These are phyloP conservation scores for Komagataella ulmi DNA, from an alignment of 805 yeast species.

Conservation along the genomic window DNA sequence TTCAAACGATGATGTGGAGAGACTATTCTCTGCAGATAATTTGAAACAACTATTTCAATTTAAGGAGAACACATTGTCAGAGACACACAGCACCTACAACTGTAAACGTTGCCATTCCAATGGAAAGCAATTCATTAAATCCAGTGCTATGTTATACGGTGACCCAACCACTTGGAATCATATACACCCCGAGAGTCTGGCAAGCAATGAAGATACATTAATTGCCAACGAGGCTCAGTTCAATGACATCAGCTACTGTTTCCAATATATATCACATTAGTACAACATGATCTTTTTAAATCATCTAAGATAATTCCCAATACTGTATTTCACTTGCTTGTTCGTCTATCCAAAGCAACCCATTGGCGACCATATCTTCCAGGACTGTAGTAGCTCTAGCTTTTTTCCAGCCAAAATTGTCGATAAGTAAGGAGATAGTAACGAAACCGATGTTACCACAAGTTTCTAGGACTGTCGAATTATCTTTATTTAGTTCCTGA, in stretches of 20 bases:
- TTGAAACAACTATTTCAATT: conserved; percentile 65
- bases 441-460: conserved; percentile 73
- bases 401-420: conserved; percentile 65
- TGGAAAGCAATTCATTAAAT: conserved; percentile 46
- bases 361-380: conserved; percentile 69
- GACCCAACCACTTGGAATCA: conserved; percentile 98
- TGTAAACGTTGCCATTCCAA: conserved; percentile 61
- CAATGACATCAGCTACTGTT: conserved; percentile 70
- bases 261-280: conserved; percentile 83
- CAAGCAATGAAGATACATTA: conserved; percentile 60
- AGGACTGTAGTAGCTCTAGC: conserved; percentile 49
- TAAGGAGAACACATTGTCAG: conserved; percentile 57
- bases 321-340: conserved; percentile 27
- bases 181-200: conserved; percentile 47
- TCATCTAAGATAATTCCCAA: conserved; percentile 73
- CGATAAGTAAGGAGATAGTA: conserved; percentile 45
- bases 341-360: conserved; percentile 77
- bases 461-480: conserved; percentile 55
- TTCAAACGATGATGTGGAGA: conserved; percentile 88
- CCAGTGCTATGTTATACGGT: conserved; percentile 90
- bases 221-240: conserved; percentile 59
- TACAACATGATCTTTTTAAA: background rate
- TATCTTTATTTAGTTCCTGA: conserved; percentile 53
- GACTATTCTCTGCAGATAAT: conserved; percentile 76
- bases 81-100: conserved; percentile 84